Percentiles rank a stretch among this genome's conserved stretches.
Conservation (phyloP, 2,329 filamentous ascomycete species). For the Diaporthe citri region DNA sequence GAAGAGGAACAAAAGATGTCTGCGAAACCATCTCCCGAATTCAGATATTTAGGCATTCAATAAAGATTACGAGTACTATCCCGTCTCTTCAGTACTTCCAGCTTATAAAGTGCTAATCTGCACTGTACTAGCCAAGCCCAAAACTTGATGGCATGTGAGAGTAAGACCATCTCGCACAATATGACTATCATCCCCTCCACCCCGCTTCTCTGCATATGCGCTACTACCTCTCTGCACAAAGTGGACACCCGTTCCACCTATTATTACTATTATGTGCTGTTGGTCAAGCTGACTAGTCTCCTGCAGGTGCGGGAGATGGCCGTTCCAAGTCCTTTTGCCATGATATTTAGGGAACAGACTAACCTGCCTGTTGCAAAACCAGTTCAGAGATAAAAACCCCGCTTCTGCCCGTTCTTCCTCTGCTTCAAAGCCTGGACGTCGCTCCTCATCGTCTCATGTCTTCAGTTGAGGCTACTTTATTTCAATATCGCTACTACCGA, state of each 20-base stretch:
- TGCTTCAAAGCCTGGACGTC: background rate
- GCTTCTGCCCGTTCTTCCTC: background rate
- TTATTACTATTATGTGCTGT: background rate
- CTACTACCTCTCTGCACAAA: conserved; percentile 1
- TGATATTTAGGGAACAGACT: background rate
- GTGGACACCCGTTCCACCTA: background rate
- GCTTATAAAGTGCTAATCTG: no score
- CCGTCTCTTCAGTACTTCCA: no score
- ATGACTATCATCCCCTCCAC: background rate
- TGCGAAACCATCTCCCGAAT: no score
- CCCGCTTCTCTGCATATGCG: conserved; percentile 19
- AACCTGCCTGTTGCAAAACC: background rate
- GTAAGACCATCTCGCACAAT: background rate
- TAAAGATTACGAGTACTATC: no score
- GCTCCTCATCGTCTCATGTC: background rate
- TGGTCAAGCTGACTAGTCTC: background rate
- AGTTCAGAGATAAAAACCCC: background rate
- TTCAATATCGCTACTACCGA: background rate
- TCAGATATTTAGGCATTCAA: no score
- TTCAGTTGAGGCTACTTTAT: background rate
- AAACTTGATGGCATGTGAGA: background rate
- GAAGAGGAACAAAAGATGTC: no score
- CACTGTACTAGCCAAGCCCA: background rate
- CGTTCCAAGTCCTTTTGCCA: background rate
- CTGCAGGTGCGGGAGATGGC: background rate